Conservation (phyloP, 768 basidiomycete species). For the Antrodiella citrinella region DNA sequence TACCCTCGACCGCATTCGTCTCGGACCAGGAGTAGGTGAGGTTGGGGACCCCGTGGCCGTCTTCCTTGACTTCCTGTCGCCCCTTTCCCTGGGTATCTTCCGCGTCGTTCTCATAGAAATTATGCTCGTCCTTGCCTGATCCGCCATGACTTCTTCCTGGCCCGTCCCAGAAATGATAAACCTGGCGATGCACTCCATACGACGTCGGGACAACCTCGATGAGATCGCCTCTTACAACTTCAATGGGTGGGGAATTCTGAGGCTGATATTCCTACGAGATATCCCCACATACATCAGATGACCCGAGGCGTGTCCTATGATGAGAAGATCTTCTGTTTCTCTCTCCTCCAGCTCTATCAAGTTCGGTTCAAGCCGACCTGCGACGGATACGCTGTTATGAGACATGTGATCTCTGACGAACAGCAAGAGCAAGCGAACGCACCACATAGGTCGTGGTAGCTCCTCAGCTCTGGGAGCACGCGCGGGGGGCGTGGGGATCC, state of each 20-base stretch:
- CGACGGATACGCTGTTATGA: too few relatives aligned
- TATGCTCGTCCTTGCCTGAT: conserved; percentile 51
- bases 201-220: conserved; percentile 86
- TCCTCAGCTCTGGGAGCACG: conserved; percentile 92
- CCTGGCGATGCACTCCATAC: conserved; percentile 84
- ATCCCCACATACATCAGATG: conserved; percentile 90
- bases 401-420: conserved; percentile 1
- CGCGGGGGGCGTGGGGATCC: conserved; percentile 89
- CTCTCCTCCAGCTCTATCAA: conserved; percentile 96
- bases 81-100: conserved; percentile 32
- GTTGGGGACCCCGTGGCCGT: too few relatives aligned
- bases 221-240: conserved; percentile 94
- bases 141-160: conserved; percentile 55
- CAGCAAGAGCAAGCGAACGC: conserved; percentile 18
- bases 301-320: conserved; percentile 97
- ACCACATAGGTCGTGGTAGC: conserved; percentile 94
- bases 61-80: conserved; percentile 12
- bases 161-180: conserved; percentile 87
- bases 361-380: conserved; percentile 89
- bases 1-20: too few relatives aligned
- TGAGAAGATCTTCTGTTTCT: conserved; percentile 88
- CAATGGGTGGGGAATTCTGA: conserved; percentile 96
- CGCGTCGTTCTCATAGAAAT: conserved; percentile 87
- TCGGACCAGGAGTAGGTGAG: too few relatives aligned
- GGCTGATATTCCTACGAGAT: conserved; percentile 88